Percentiles rank a stretch among this genome's conserved stretches.
Evolutionary conservation across 2,329 filamentous ascomycete species (phyloP).

Genomic region (Metarhizium album): DNA sequence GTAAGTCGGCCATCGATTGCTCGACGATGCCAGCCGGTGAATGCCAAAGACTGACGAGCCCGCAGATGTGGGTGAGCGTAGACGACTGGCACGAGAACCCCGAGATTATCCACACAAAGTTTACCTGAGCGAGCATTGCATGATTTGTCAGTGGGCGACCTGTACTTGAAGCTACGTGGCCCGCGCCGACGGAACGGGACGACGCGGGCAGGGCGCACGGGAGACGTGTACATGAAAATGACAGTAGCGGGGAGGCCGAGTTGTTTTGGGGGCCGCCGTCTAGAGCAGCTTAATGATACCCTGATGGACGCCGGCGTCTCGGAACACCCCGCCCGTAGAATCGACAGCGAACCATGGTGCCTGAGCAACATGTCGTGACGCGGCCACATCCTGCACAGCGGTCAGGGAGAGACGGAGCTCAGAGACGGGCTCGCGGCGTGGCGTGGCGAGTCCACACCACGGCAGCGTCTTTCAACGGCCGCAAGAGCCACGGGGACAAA

Average conservation of each 20-base stretch:
- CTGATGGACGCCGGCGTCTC: not conserved
- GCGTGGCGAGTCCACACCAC: too few relatives aligned
- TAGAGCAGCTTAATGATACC: constrained; percentile 5
- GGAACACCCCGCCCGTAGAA: not conserved
- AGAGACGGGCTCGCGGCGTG: too few relatives aligned
- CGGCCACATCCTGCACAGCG: too few relatives aligned
- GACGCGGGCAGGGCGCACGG: too few relatives aligned
- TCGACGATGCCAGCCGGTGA: not conserved
- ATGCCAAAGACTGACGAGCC: constrained; percentile 10
- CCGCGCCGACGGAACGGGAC: too few relatives aligned
- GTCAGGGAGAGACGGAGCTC: too few relatives aligned
- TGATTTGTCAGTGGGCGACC: too few relatives aligned
- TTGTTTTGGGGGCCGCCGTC: not conserved
- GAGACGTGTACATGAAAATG: not conserved
- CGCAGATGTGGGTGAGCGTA: constrained; percentile 97
- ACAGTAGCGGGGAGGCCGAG: not conserved
- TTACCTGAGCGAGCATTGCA: constrained; percentile 48
- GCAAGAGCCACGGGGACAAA: too few relatives aligned
- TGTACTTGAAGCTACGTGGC: too few relatives aligned
- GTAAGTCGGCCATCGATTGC: constrained; percentile 39
- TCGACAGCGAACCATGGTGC: not conserved
- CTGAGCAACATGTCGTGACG: too few relatives aligned
- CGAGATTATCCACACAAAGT: constrained; percentile 97
- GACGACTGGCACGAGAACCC: constrained; percentile 99
- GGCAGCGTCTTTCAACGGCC: too few relatives aligned